These are phyloP conservation scores for Rhexocercosporidium sp. DNA, from an alignment of 2,329 filamentous ascomycete species.

Conservation along the genomic window DNA sequence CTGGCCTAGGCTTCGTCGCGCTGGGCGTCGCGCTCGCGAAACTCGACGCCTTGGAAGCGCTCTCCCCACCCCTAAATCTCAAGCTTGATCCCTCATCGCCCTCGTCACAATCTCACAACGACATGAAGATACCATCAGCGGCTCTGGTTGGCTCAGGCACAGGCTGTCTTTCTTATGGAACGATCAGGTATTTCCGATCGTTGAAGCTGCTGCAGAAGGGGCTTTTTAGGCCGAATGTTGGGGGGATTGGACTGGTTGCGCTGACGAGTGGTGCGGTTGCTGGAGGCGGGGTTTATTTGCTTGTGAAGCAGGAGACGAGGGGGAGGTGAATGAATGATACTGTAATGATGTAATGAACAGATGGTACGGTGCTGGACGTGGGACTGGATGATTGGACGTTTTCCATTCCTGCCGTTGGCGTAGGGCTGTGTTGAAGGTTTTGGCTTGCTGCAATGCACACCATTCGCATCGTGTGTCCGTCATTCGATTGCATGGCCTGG, in stretches of 20 bases:
- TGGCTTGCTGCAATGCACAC: neutral
- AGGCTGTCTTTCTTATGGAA: constrained; percentile 53
- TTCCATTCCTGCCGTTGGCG: too few species aligned
- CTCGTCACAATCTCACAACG: constrained; percentile 28
- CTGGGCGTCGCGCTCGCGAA: constrained; percentile 55
- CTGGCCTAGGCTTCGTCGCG: constrained; percentile 56
- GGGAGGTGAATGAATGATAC: neutral
- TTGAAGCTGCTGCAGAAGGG: constrained; percentile 50
- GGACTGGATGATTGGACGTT: too few species aligned
- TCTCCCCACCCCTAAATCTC: constrained; percentile 34
- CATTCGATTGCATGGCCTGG: neutral
- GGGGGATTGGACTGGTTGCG: constrained; percentile 79
- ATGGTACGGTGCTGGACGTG: too few species aligned
- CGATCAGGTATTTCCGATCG: constrained; percentile 52
- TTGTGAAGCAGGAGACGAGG: constrained; percentile 28
- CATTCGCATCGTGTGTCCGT: neutral
- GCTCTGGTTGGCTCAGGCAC: constrained; percentile 51
- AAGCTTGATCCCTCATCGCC: neutral
- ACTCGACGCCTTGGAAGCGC: constrained; percentile 51
- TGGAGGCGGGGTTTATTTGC: constrained; percentile 31
- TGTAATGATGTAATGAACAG: neutral
- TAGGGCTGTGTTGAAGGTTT: constrained; percentile 6
- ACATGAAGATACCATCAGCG: constrained; percentile 46
- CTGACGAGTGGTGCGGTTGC: constrained; percentile 58
- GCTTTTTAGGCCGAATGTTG: constrained; percentile 66